These are phyloP conservation scores for Fusarium albidum DNA, from an alignment of 2,329 filamentous ascomycete species.

Conservation along the genomic window DNA sequence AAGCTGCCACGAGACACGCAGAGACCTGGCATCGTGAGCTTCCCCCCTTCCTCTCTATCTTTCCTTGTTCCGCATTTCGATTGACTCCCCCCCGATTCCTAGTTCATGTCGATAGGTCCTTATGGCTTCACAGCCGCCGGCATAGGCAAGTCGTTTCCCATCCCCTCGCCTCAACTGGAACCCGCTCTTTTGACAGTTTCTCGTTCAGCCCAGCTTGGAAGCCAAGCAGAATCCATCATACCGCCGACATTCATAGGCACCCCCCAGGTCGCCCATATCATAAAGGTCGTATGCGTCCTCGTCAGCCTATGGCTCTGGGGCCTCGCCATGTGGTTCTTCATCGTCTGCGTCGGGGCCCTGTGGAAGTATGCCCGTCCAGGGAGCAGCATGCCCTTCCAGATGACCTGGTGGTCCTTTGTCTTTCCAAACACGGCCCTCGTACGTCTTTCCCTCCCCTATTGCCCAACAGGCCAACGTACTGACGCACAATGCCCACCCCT, in stretches of 20 bases:
- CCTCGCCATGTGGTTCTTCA: slow-evolving; percentile 84
- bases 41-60: no score
- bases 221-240: slow-evolving; percentile 51
- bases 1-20: slow-evolving; percentile 80
- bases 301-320: slow-evolving; percentile 83
- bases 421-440: slow-evolving; percentile 80
- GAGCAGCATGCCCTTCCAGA: slow-evolving; percentile 75
- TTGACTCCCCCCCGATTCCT: neutral
- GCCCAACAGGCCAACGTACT: no score
- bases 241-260: slow-evolving; percentile 53
- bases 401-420: slow-evolving; percentile 87
- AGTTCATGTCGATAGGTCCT: slow-evolving; percentile 84
- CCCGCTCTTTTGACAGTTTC: slow-evolving; percentile 16
- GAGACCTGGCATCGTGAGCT: slow-evolving; percentile 73
- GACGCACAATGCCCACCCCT: no score
- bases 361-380: slow-evolving; percentile 68
- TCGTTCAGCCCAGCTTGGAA: slow-evolving; percentile 53
- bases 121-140: slow-evolving; percentile 66
- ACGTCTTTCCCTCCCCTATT: slow-evolving; percentile 12
- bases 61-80: no score
- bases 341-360: slow-evolving; percentile 79
- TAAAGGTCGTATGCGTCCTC: slow-evolving; percentile 64
- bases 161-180: neutral
- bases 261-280: slow-evolving; percentile 52
- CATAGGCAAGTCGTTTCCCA: slow-evolving; percentile 38